Base-by-base conservation (phyloP, 768 basidiomycete genomes). In the Auriculariales sp. region DNA sequence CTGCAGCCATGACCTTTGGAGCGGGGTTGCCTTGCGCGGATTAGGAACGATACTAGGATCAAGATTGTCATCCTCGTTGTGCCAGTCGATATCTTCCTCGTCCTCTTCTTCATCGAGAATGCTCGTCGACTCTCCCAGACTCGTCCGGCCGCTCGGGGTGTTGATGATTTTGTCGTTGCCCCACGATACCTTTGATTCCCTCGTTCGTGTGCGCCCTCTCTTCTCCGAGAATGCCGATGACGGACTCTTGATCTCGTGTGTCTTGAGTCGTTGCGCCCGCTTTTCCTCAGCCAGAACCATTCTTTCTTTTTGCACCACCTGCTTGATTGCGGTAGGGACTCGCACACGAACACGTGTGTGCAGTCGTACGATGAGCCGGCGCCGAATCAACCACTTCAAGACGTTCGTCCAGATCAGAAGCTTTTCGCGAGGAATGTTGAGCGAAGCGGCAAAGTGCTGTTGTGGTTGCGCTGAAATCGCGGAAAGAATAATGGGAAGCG, bases 361-460 rank as follows among this genome's bases (percentile, higher is more conserved):
- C 25, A 91, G 71, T 15, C 87, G 84, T 48, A 87, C 74, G 15
- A 97, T 69, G 54, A 98, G 71, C 59, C 90, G 90, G 33, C 80
- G 78, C 59, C 85, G 85, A 31, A 97, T 71, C 71, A 98, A 77
- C 94, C 93, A 97, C 31, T 84, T 66, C 10, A 98, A 78, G 28
- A 93, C 85, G 25, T 89, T 79, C 39, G 27, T 44, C 39, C 39
- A 44, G 22, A 24, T 54, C 83, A 75, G 62, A 86, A 94, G 47
- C 79, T 62, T 3, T 32, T 83, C 81, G 57, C 82, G 80, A 19
- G 72, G 65, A 44, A 77, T 71, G 14, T 87, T 82, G 39, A 95
- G 78, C 9, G 85, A 75, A 14, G 82, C 81, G 54, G 83, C 85
- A 64, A 91, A 92, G 53, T 89, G 61, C n/a, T 52, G 54, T 14